These are phyloP conservation scores for Wickerhamiella infanticola DNA, from an alignment of 1,139 yeast species.

Conservation along the genomic window DNA sequence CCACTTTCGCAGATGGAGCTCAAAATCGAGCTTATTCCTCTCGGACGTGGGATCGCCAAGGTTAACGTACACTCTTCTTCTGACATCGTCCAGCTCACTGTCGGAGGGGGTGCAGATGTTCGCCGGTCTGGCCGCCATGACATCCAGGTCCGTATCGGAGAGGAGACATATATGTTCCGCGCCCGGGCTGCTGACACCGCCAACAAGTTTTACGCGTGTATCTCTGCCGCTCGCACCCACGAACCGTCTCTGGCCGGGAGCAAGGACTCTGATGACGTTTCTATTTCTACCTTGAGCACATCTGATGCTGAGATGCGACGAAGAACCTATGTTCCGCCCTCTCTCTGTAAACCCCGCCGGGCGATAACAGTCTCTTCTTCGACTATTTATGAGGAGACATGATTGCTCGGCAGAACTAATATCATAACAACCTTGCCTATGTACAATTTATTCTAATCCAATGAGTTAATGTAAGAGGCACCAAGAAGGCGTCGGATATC, in stretches of 20 bases:
- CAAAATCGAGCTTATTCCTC: conserved; percentile 10
- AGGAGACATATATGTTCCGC: conserved; percentile 16
- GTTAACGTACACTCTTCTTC: conserved; percentile 5
- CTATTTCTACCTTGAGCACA: background rate
- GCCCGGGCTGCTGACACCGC: conserved; percentile 13
- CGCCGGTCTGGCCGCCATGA: conserved; percentile 15
- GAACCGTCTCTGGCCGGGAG: background rate
- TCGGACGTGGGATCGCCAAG: conserved; percentile 3
- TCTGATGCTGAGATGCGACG: conserved; percentile 5
- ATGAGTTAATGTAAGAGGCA: conserved; percentile 55
- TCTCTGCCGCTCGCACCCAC: conserved; percentile 8
- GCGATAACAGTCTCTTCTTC: background rate
- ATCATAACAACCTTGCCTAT: background rate
- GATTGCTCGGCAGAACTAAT: no score
- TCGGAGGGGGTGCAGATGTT: conserved; percentile 10
- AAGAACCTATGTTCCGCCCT: conserved; percentile 12
- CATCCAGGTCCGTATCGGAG: conserved; percentile 12
- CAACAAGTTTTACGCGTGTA: conserved; percentile 9
- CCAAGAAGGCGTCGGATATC: conserved; percentile 73
- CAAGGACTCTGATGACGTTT: conserved; percentile 1
- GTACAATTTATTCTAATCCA: background rate
- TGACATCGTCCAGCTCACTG: conserved; percentile 3
- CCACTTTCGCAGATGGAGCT: conserved; percentile 16
- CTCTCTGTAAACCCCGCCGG: conserved; percentile 6
- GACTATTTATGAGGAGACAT: conserved; percentile 1